Evolutionary conservation across 331 rosid species (phyloP), one percentile per base, ranked within the genome.

Genomic region (Quercus tomentella): DNA sequence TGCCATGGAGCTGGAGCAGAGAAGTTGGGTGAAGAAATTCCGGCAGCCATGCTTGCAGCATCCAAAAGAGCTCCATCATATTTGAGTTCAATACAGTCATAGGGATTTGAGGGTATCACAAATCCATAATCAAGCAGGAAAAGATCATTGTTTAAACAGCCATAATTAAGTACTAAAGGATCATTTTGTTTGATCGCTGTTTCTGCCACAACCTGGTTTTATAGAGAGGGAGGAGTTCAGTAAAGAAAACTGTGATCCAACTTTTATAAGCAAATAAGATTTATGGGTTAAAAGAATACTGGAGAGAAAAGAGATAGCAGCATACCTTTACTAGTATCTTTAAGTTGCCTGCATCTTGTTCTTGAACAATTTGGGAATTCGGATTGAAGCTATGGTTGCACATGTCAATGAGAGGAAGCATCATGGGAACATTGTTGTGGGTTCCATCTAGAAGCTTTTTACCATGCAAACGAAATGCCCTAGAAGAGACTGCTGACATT

Each of bases 351-450:
- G 76, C 76, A 83, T 85, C 90, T 82, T 91, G 91, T 67, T 95
- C 97, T 85, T 95, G 98, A 84, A 93, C 87, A 79, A 95, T 91
- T 77, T 77, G 79, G 12, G 90, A 92, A 89, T 93, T 95, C 14
- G 99, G 91, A 74, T 79, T 70, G 82, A 95, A 95, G 91, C 96
- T 91, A 74, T 95, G 99, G 82, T 95, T 95, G 89, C 99, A 95
- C 99, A 93, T 93, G 84, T 95, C 98, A 28, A 95, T 90, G 30
- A 95, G 96, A 77, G 98, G 99, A 83, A 95, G 99, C 96, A 95
- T 88, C 99, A 91, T 93, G 63, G 97, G 97, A 45, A 90, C 74
- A 57, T 87, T 79, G 17, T 69, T 70, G 33, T 76, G 71, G 37
- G 55, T 71, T 35, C 91, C 94, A 84, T 86, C 87, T 33, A 83